Base-by-base conservation (phyloP, 1,284 basidiomycete genomes). In the Moesziomyces sp. region DNA sequence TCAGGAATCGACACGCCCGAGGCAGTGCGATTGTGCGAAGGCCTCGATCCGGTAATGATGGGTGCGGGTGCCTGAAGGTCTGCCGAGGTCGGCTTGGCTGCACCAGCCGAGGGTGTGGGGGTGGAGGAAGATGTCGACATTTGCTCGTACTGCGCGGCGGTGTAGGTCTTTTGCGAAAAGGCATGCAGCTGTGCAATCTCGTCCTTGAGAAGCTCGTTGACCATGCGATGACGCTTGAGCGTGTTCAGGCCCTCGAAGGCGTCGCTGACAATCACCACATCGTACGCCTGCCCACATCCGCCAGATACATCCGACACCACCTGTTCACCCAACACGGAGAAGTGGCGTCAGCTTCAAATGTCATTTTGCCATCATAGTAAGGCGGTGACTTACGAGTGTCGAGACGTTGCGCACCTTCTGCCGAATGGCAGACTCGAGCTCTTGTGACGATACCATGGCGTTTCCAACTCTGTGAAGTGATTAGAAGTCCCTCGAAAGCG, bases 101-200 rank as follows among this genome's bases (percentile, higher is more conserved):
- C 3, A 0, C 60, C 51, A 5, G 66, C 51, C 14, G 66, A 52
- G 5, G 62, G 42, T 7, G 59, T 55, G 8, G 19, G 14, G 19
- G 48, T 28, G 6, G 62, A 40, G 19, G 45, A 33, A 7, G 54
- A 55, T 28, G 26, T 28, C 3, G 64, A 62, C 57, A 67, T 72
- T 26, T 53, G 44, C 33, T 62, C 58, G 48, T 79, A 80, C 46
- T 78, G 76, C 30, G 75, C 47, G 0, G 75, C 69, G 8, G 82
- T 84, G 55, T 82, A 83, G 0, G 82, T 83, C 56, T 83, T 82
- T 62, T 85, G 85, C 0, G 84, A 85, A 59, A 86, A 86, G 11
- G 85, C 85, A 59, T 86, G 85, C 44, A 86, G 81, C 64, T 85
- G 78, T 1, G 84, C 85, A 38, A 86, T 86, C 63, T 86, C 83